Evolutionary conservation across 768 basidiomycete genomes (phyloP).

Genomic region (Boletus coccyginus): DNA sequence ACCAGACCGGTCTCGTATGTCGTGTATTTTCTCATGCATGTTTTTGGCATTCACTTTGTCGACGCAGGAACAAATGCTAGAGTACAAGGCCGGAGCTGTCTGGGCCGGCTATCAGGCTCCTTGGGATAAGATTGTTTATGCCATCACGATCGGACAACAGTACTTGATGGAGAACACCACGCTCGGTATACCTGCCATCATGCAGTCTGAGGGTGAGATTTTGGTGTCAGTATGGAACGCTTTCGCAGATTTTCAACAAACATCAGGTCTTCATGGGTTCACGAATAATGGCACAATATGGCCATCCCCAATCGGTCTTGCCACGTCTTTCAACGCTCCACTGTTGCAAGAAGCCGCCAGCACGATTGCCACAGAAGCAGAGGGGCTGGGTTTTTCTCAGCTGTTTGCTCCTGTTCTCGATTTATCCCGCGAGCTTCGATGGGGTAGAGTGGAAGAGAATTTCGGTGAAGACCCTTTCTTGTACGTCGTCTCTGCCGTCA

Average conservation of each 20-base stretch:
- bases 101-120: constrained; percentile 64
- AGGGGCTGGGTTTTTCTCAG: constrained; percentile 59
- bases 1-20: constrained; percentile 44
- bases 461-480: constrained; percentile 67
- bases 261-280: constrained; percentile 61
- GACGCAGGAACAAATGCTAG: constrained; percentile 39
- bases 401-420: constrained; percentile 70
- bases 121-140: constrained; percentile 55
- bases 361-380: constrained; percentile 56
- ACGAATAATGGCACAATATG: constrained; percentile 69
- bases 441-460: constrained; percentile 69
- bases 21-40: not conserved
- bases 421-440: constrained; percentile 61
- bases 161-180: constrained; percentile 73
- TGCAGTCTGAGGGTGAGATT: constrained; percentile 34
- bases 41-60: not conserved
- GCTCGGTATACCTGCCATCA: constrained; percentile 64
- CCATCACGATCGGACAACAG: constrained; percentile 42
- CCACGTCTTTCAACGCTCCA: constrained; percentile 57
- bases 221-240: constrained; percentile 39
- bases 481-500: constrained; percentile 24
- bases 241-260: constrained; percentile 26
- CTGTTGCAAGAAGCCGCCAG: constrained; percentile 50
- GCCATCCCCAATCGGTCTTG: constrained; percentile 65
- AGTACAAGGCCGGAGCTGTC: constrained; percentile 53